Conservation (phyloP, 2,329 filamentous ascomycete genomes). For the Microdochium paspali region DNA sequence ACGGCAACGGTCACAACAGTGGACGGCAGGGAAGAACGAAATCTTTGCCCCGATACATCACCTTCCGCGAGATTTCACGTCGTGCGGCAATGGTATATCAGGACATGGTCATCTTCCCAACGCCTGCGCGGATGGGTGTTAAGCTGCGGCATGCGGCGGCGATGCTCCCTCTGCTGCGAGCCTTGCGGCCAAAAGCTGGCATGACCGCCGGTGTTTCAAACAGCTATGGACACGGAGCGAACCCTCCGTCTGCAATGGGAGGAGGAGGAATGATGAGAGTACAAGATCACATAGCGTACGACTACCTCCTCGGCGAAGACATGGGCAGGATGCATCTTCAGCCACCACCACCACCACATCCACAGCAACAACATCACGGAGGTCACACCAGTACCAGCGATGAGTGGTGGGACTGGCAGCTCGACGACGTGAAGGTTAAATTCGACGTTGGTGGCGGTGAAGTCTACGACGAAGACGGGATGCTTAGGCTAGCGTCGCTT, state of each 20-base stretch:
- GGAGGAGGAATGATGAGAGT: not conserved
- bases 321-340: not conserved
- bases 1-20: too few relatives aligned
- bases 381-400: not conserved
- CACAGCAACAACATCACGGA: not conserved
- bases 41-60: not conserved
- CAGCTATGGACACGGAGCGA: too few relatives aligned
- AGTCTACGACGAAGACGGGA: not conserved
- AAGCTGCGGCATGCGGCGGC: not conserved
- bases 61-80: not conserved
- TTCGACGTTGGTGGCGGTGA: not conserved
- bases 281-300: too few relatives aligned
- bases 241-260: too few relatives aligned
- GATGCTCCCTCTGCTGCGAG: not conserved
- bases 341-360: not conserved
- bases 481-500: not conserved
- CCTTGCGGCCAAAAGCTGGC: not conserved
- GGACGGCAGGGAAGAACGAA: too few relatives aligned
- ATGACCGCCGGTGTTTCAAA: too few relatives aligned
- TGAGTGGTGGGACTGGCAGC: not conserved
- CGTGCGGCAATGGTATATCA: not conserved
- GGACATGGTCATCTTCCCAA: conserved; percentile 1
- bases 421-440: not conserved
- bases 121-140: not conserved
- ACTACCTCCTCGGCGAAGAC: not conserved